A percentile compares a stretch with the other conserved stretches of the same genome.
Conservation (phyloP, 208 protist genomes). For the Lotmaria passim region DNA sequence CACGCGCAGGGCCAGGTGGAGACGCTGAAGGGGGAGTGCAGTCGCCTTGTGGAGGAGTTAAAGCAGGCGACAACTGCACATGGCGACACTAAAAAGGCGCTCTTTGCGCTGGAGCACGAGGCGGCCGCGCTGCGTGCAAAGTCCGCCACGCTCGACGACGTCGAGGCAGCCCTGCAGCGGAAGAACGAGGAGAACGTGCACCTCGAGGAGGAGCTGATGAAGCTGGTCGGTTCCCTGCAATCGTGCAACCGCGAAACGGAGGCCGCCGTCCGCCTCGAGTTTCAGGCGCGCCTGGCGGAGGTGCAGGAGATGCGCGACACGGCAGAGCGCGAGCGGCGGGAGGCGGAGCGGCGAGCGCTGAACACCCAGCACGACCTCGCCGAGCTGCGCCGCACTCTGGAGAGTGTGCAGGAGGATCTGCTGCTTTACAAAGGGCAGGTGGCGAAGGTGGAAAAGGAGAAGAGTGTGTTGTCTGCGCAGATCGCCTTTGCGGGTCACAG, state of each 20-base stretch:
- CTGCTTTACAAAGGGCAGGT: slow-evolving; percentile 57
- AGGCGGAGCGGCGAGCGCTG: slow-evolving; percentile 61
- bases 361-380: slow-evolving; percentile 50
- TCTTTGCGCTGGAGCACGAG: slow-evolving; percentile 73
- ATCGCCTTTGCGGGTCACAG: slow-evolving; percentile 45
- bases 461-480: slow-evolving; percentile 36
- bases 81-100: slow-evolving; percentile 54
- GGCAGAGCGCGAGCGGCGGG: slow-evolving; percentile 62
- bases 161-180: slow-evolving; percentile 60
- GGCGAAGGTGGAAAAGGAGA: slow-evolving; percentile 61
- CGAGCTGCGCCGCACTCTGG: slow-evolving; percentile 52
- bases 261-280: slow-evolving; percentile 75
- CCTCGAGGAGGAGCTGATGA: slow-evolving; percentile 74
- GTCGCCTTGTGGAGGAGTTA: slow-evolving; percentile 73
- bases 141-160: slow-evolving; percentile 50
- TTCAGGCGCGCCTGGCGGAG: slow-evolving; percentile 64
- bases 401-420: slow-evolving; percentile 47
- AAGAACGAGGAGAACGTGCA: slow-evolving; percentile 64
- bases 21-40: slow-evolving; percentile 74
- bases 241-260: slow-evolving; percentile 83
- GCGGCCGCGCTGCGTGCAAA: slow-evolving; percentile 56
- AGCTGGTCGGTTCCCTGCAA: slow-evolving; percentile 63
- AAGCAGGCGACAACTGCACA: slow-evolving; percentile 40
- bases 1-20: slow-evolving; percentile 66
- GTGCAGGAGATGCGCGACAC: slow-evolving; percentile 75